Evolutionary conservation across 306 rosid genomes (phyloP).

Genomic region (Rubus parviflorus): DNA sequence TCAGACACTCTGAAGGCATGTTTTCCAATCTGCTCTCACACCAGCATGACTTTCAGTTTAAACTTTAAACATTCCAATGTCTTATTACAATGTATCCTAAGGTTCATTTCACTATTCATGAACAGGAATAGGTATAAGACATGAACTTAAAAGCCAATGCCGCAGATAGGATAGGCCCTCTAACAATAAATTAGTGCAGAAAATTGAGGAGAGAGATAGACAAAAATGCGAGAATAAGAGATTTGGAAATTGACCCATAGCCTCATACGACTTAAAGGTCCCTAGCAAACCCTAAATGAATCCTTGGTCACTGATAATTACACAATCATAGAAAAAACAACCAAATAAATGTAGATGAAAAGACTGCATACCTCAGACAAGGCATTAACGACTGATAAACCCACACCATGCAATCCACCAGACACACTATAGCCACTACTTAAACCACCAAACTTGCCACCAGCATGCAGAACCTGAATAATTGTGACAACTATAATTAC

Average conservation of each 20-base stretch:
- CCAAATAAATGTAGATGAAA: conserved; percentile 13
- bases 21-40: neutral
- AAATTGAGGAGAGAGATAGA: neutral
- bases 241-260: neutral
- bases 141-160: neutral
- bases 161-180: neutral
- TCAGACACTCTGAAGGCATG: neutral
- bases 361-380: conserved; percentile 74
- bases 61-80: neutral
- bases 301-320: neutral
- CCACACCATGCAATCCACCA: conserved; percentile 98
- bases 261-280: neutral
- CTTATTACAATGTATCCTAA: neutral
- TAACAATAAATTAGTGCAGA: neutral
- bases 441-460: conserved; percentile 97
- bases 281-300: neutral
- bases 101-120: neutral
- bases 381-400: conserved; percentile 96
- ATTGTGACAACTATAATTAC: conserved; percentile 9
- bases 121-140: neutral
- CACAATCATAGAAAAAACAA: neutral
- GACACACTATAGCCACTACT: conserved; percentile 97
- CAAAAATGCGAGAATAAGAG: neutral
- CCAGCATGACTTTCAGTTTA: conserved; percentile 10
- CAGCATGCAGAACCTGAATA: conserved; percentile 86